These are phyloP conservation scores for Triglochin maritima DNA, from an alignment of 106 monocot genomes.

Conservation along the genomic window DNA sequence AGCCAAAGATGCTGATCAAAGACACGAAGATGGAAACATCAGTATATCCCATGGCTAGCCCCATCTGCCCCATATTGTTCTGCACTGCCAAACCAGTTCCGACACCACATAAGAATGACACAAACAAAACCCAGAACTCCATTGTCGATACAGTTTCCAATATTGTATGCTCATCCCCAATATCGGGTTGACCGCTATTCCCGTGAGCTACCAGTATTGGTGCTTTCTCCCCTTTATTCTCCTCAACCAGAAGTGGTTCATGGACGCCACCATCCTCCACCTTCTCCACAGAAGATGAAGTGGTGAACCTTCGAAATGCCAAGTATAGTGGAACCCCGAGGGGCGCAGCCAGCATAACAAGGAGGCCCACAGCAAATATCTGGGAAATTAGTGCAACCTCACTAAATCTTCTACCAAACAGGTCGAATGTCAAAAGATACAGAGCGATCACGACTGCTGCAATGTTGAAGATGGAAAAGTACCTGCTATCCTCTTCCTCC, in stretches of 20 bases:
- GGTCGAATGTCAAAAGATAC: slow-evolving; percentile 57
- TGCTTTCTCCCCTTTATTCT: neutral
- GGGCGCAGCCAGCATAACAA: slow-evolving; percentile 58
- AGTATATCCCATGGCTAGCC: slow-evolving; percentile 26
- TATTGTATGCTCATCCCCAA: slow-evolving; percentile 86
- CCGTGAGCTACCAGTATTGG: neutral
- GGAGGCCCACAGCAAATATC: slow-evolving; percentile 37
- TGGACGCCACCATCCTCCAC: neutral
- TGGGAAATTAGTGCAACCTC: slow-evolving; percentile 22
- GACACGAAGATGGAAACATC: slow-evolving; percentile 34
- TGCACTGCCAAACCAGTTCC: slow-evolving; percentile 91
- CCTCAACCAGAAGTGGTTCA: slow-evolving; percentile 11
- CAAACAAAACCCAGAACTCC: slow-evolving; percentile 89
- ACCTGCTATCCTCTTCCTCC: slow-evolving; percentile 16
- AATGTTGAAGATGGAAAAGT: slow-evolving; percentile 54
- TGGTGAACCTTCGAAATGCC: slow-evolving; percentile 9
- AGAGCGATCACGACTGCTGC: slow-evolving; percentile 64
- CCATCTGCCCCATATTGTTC: slow-evolving; percentile 90
- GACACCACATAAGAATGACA: slow-evolving; percentile 79
- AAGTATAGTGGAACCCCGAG: slow-evolving; percentile 39
- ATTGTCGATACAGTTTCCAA: slow-evolving; percentile 32
- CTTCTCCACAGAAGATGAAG: neutral
- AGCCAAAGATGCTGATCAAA: slow-evolving; percentile 26
- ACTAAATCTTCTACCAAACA: slow-evolving; percentile 23
- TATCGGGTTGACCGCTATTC: slow-evolving; percentile 8